These are phyloP conservation scores for Zygosaccharomyces sapae DNA, from an alignment of 1,139 yeast genomes.

Conservation along the genomic window DNA sequence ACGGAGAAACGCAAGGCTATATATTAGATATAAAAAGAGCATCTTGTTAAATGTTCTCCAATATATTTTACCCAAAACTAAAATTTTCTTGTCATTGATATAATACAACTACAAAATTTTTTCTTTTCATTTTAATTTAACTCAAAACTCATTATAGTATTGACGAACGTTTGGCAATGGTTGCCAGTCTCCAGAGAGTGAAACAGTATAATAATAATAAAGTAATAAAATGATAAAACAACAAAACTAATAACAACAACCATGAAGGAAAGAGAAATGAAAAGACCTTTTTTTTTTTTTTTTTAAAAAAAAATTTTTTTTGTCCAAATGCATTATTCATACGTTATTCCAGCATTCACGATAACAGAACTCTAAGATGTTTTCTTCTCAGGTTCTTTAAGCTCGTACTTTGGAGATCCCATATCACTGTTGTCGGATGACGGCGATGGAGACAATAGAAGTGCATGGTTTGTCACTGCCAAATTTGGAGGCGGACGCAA, in stretches of 20 bases:
- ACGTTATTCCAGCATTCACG: neutral
- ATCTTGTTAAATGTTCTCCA: too few species aligned
- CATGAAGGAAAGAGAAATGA: neutral
- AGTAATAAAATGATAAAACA: neutral
- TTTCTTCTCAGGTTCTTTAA: conserved; percentile 2
- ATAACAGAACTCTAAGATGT: neutral
- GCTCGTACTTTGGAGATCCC: neutral
- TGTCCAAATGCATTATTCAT: neutral
- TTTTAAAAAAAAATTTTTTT: too few species aligned
- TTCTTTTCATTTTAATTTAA: neutral
- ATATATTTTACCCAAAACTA: too few species aligned
- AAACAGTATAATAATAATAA: too few species aligned
- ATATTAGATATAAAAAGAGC: too few species aligned
- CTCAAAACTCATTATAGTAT: conserved; percentile 10
- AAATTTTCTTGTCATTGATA: too few species aligned
- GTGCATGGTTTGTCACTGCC: conserved; percentile 4
- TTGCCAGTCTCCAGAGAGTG: neutral
- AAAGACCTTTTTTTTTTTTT: neutral
- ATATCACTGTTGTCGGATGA: conserved; percentile 4
- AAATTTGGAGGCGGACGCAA: conserved; percentile 13
- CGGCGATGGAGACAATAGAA: conserved; percentile 9
- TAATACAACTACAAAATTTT: too few species aligned
- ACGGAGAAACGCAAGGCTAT: too few species aligned
- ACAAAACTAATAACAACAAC: neutral
- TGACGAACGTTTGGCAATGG: conserved; percentile 7